These are phyloP conservation scores for Paramecium biaurelia DNA, from an alignment of 73 alveolate genomes.

Conservation along the genomic window DNA sequence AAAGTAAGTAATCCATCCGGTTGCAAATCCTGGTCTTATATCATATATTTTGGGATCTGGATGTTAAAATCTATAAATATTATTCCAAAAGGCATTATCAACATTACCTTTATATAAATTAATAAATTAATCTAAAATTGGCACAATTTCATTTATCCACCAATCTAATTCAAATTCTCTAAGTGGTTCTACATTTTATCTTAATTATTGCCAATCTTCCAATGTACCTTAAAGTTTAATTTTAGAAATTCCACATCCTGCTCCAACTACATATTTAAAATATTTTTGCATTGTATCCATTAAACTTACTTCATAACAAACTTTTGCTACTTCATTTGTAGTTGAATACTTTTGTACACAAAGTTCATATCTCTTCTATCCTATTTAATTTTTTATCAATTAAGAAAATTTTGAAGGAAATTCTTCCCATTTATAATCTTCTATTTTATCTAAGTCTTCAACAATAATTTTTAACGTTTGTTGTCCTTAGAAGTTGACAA, in stretches of 20 bases:
- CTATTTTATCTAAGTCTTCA: background rate
- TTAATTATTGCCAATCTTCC: background rate
- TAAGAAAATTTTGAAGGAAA: background rate
- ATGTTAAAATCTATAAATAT: background rate
- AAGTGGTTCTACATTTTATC: background rate
- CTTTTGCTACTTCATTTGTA: background rate
- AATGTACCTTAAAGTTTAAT: conserved; percentile 4
- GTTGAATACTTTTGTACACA: conserved; percentile 31
- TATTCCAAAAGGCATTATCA: conserved; percentile 46
- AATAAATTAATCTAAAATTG: conserved; percentile 33
- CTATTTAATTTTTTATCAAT: conserved; percentile 13
- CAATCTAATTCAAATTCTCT: background rate
- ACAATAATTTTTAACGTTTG: background rate
- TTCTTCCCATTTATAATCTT: conserved; percentile 42
- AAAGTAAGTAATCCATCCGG: conserved; percentile 26
- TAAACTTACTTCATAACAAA: conserved; percentile 15
- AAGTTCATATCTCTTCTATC: background rate
- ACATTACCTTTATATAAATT: background rate
- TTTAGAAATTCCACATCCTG: conserved; percentile 53
- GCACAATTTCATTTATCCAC: background rate
- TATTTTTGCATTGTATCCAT: conserved; percentile 52
- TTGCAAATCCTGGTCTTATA: background rate
- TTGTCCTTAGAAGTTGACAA: conserved; percentile 60
- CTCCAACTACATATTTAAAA: conserved; percentile 33
- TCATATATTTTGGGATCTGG: background rate